A percentile compares a stretch with the other conserved stretches of the same genome.
These are phyloP conservation scores for Podosphaera xanthii DNA, from an alignment of 2,329 filamentous ascomycete species.

Conservation along the genomic window DNA sequence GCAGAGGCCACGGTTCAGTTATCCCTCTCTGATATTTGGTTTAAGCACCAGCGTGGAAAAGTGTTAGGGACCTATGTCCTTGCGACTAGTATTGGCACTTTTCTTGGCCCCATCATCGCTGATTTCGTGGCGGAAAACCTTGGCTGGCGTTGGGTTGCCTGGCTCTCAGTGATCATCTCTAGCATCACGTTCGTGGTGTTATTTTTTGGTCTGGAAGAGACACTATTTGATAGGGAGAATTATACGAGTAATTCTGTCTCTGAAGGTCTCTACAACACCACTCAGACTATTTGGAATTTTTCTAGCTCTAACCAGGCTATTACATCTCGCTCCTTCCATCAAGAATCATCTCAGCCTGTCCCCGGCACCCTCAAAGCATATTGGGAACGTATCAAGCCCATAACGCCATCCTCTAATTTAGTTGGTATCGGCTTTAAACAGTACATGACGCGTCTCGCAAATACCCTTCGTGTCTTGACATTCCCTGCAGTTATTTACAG, in stretches of 20 bases:
- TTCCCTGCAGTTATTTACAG: slow-evolving; percentile 34
- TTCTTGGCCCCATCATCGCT: slow-evolving; percentile 28
- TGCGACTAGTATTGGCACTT: slow-evolving; percentile 31
- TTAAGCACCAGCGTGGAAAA: slow-evolving; percentile 30
- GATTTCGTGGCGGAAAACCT: slow-evolving; percentile 26
- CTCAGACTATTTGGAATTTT: not conserved
- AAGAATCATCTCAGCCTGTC: not conserved
- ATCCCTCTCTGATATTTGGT: slow-evolving; percentile 33
- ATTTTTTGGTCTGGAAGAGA: slow-evolving; percentile 30
- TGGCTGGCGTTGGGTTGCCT: slow-evolving; percentile 32
- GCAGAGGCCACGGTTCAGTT: slow-evolving; percentile 32
- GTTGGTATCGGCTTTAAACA: slow-evolving; percentile 29
- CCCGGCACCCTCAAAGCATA: slow-evolving; percentile 22
- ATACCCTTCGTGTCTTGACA: slow-evolving; percentile 31
- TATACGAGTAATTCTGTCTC: not conserved
- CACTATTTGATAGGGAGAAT: slow-evolving; percentile 19
- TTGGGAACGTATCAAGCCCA: slow-evolving; percentile 29
- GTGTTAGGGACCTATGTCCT: slow-evolving; percentile 31
- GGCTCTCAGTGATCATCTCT: slow-evolving; percentile 26
- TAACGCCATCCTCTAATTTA: slow-evolving; percentile 31
- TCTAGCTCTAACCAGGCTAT: not conserved
- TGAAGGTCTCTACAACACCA: not conserved
- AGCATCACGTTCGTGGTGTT: slow-evolving; percentile 24
- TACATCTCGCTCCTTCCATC: slow-evolving; percentile 12
- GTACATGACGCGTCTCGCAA: slow-evolving; percentile 27